Percentiles rank a stretch among this genome's conserved stretches.
Evolutionary conservation across 108 stramenopile species (phyloP).

Genomic region (Aurantiochytrium sp.): DNA sequence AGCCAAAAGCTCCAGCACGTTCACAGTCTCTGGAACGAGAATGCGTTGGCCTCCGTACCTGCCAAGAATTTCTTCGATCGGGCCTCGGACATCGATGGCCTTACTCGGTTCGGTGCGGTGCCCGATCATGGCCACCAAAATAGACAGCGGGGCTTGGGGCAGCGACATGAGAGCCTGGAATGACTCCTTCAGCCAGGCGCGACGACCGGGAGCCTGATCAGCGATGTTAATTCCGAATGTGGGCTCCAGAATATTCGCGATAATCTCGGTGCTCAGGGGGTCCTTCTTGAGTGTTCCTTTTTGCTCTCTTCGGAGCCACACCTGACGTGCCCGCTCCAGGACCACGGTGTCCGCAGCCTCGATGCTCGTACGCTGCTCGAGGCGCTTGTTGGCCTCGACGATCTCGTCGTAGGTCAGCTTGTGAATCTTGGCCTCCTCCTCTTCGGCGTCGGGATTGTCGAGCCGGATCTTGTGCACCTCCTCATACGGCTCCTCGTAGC

Average conservation of each 20-base stretch:
- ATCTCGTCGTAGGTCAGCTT: conserved; percentile 11
- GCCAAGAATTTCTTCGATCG: neutral
- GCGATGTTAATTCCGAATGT: neutral
- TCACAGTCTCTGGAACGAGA: neutral
- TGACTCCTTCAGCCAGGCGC: neutral
- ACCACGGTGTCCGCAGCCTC: neutral
- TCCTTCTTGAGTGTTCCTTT: neutral
- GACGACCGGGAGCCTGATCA: neutral
- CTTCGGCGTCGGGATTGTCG: neutral
- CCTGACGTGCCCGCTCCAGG: neutral
- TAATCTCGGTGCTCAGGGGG: neutral
- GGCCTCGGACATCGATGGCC: neutral
- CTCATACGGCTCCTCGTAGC: neutral
- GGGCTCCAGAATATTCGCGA: neutral
- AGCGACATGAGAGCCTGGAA: conserved; percentile 4
- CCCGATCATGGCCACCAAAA: neutral
- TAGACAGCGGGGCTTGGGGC: neutral
- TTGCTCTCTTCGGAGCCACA: neutral
- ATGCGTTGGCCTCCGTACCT: neutral
- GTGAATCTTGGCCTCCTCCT: neutral
- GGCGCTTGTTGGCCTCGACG: neutral
- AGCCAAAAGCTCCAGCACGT: neutral
- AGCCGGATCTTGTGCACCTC: neutral
- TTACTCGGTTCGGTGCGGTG: neutral
- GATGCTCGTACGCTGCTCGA: neutral